Conservation (phyloP, 352 stramenopile genomes). For the Thraustochytrium striatum region DNA sequence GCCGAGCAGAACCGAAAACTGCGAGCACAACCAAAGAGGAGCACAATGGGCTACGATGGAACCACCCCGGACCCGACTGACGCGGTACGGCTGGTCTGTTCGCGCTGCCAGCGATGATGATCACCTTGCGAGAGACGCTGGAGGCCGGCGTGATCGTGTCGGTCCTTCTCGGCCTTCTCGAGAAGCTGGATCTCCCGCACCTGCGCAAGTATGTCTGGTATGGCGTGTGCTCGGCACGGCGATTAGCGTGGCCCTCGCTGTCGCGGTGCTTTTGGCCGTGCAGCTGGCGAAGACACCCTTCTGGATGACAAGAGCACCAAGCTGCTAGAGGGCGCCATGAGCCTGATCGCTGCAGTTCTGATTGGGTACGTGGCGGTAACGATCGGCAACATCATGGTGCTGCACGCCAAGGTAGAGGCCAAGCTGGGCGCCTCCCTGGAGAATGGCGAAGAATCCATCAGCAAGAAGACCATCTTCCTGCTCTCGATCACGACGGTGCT, state of each 20-base stretch:
- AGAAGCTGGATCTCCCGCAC: conserved; percentile 50
- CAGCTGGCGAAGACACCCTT: conserved; percentile 51
- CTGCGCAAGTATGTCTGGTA: conserved; percentile 54
- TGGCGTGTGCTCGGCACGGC: conserved; percentile 29
- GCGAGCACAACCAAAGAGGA: no score
- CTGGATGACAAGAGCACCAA: conserved; percentile 43
- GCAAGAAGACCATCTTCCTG: conserved; percentile 43
- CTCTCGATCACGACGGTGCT: conserved; percentile 53
- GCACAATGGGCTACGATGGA: conserved; percentile 14
- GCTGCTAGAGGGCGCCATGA: conserved; percentile 51
- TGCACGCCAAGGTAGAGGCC: conserved; percentile 51
- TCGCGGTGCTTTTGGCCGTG: conserved; percentile 50
- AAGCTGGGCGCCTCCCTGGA: conserved; percentile 48
- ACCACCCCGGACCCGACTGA: neutral
- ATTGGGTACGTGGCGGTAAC: conserved; percentile 51
- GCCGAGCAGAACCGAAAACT: no score
- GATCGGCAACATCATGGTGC: conserved; percentile 52
- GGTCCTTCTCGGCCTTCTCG: conserved; percentile 52
- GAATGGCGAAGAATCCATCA: neutral
- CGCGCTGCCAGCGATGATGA: conserved; percentile 42
- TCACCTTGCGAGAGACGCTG: conserved; percentile 41
- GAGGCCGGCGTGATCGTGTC: conserved; percentile 54
- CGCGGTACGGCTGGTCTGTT: conserved; percentile 2
- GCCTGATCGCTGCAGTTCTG: conserved; percentile 47
- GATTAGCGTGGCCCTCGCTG: conserved; percentile 9